Percentiles rank a stretch among this genome's conserved stretches.
These are phyloP conservation scores for Jatropha podagrica DNA, from an alignment of 441 rosid species.

Conservation along the genomic window DNA sequence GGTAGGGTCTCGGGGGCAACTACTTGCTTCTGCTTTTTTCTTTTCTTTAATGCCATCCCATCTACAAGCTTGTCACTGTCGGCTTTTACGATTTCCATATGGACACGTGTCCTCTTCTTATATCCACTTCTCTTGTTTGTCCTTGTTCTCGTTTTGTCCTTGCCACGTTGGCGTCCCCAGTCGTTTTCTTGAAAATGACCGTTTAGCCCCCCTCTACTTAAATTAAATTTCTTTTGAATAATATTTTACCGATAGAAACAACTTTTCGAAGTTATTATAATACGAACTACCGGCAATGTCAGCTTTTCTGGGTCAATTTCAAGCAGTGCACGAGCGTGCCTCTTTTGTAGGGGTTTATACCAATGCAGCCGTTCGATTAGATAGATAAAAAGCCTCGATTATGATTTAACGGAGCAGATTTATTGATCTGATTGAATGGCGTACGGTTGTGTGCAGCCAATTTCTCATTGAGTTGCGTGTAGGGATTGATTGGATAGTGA, in stretches of 20 bases:
- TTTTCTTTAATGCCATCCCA: slow-evolving; percentile 37
- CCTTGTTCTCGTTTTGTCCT: neutral
- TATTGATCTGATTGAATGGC: neutral
- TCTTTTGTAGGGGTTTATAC: neutral
- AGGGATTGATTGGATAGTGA: slow-evolving; percentile 16
- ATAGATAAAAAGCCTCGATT: neutral
- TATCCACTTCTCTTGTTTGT: slow-evolving; percentile 24
- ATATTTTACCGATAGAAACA: too few relatives aligned
- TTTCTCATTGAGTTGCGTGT: slow-evolving; percentile 24
- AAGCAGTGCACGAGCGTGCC: neutral
- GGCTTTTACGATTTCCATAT: slow-evolving; percentile 13
- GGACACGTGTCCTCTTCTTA: slow-evolving; percentile 39
- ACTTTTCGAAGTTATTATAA: slow-evolving; percentile 3
- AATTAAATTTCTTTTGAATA: too few relatives aligned
- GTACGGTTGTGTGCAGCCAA: too few relatives aligned
- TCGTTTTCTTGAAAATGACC: slow-evolving; percentile 17
- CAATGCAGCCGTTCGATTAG: neutral
- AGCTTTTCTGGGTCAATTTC: slow-evolving; percentile 3
- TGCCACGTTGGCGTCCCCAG: slow-evolving; percentile 26
- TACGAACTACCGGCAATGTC: slow-evolving; percentile 4
- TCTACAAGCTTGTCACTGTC: slow-evolving; percentile 50
- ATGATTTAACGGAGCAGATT: neutral
- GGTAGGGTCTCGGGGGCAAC: slow-evolving; percentile 43
- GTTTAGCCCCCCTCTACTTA: slow-evolving; percentile 9
- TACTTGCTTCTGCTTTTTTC: slow-evolving; percentile 33